Conservation (phyloP, 495 filamentous ascomycete genomes). For the Cryomyces antarcticus region DNA sequence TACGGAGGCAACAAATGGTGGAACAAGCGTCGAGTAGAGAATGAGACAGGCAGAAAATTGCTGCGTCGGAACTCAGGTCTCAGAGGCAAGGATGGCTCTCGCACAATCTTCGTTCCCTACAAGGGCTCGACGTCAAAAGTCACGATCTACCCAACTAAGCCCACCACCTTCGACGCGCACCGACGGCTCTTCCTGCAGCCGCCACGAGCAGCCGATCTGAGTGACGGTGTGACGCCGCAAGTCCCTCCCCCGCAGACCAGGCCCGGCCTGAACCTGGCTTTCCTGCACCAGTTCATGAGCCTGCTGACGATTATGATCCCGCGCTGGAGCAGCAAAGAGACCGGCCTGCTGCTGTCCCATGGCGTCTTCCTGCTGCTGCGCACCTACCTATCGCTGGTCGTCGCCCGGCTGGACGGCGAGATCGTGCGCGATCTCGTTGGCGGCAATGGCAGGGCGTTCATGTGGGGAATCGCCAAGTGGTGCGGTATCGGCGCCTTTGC, state of each 20-base stretch:
- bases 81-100: constrained; percentile 77
- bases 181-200: constrained; percentile 83
- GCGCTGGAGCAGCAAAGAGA: constrained; percentile 85
- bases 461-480: constrained; percentile 80
- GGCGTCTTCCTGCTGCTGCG: constrained; percentile 71
- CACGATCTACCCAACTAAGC: constrained; percentile 78
- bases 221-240: constrained; percentile 40
- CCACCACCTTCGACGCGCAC: constrained; percentile 89
- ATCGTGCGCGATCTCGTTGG: constrained; percentile 91
- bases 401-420: constrained; percentile 84
- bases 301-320: constrained; percentile 95
- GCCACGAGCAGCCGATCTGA: constrained; percentile 51
- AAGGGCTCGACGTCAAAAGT: constrained; percentile 70
- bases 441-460: constrained; percentile 72
- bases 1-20: constrained; percentile 62
- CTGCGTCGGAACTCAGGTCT: constrained; percentile 83
- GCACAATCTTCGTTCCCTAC: constrained; percentile 89
- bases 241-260: constrained; percentile 80
- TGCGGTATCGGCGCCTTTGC: constrained; percentile 52
- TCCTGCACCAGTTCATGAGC: constrained; percentile 90
- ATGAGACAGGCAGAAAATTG: constrained; percentile 55
- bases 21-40: constrained; percentile 46
- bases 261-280: constrained; percentile 91
- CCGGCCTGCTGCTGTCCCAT: constrained; percentile 70
- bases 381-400: constrained; percentile 84